Conservation (phyloP, 192 early-diverging fungal species). For the Phlyctochytrium bullatum region DNA sequence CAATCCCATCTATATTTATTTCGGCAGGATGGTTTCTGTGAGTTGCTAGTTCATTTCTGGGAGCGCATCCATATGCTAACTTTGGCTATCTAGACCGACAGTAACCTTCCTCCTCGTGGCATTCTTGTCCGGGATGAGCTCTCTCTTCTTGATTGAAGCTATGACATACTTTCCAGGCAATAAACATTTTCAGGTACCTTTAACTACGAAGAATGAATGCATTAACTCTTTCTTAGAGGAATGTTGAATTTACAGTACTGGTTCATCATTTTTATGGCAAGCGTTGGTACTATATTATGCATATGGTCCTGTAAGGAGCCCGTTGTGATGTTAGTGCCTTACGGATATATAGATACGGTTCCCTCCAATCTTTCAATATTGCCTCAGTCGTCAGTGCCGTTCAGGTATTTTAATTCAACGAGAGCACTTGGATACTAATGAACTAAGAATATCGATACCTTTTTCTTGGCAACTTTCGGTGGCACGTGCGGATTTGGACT, state of each 20-base stretch:
- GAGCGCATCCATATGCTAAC: too few relatives aligned
- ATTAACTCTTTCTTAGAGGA: constrained; percentile 34
- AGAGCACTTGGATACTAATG: not conserved
- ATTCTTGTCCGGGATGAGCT: constrained; percentile 57
- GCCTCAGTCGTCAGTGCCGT: constrained; percentile 68
- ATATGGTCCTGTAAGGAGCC: constrained; percentile 52
- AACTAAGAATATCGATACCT: constrained; percentile 58
- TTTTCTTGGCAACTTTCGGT: constrained; percentile 57
- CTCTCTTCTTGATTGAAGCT: constrained; percentile 68
- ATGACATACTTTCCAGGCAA: constrained; percentile 70
- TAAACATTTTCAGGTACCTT: constrained; percentile 59
- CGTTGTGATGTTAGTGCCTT: not conserved
- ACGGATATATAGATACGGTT: constrained; percentile 32
- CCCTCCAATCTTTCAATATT: constrained; percentile 69
- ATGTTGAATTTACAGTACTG: constrained; percentile 70
- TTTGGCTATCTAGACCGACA: constrained; percentile 50
- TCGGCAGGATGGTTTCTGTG: constrained; percentile 52
- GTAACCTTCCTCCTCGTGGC: constrained; percentile 56
- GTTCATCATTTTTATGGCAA: constrained; percentile 66
- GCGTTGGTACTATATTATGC: constrained; percentile 58
- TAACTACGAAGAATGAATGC: not conserved
- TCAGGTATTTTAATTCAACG: constrained; percentile 41
- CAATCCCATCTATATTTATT: constrained; percentile 58
- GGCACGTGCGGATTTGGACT: constrained; percentile 67
- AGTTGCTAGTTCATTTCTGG: too few relatives aligned